Evolutionary conservation across 1,139 yeast species (phyloP), one percentile per base, ranked within the genome.

Genomic region (Pichia sp.): DNA sequence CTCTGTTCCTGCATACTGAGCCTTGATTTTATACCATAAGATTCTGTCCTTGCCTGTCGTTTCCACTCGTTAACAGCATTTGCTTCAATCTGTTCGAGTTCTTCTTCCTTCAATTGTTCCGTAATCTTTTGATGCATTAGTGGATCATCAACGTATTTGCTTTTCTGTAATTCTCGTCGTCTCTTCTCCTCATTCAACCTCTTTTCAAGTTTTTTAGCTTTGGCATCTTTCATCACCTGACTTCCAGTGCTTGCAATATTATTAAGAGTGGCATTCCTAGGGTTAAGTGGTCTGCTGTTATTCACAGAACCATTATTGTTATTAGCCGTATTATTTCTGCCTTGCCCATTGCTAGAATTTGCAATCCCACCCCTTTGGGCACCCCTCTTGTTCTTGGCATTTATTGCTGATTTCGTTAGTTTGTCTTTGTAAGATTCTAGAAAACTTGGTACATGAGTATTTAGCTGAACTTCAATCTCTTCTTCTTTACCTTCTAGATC

Each of bases 231-330:
- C 50, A 93, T 86, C 31, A 86, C 68, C 39, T 75, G 71, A 0
- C 96, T 87, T 0, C 97, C 96, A 44, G 79, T 74, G 72, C 77
- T 74, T 0, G 97, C 97, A 4, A 88, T 85, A 60, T 93, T 73
- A 51, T 76, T 78, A 67, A 91, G 68, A 0, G 95, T 80, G 19
- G 53, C 56, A 36, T 28, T 52, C 39, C 52, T 53, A 10, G 50
- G 46, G 18, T 51, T 46, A 9, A 39, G 7, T 10, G 39, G 23
- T 8, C 30, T 41, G 12, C 48, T 42, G 10, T 28, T 44, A 13
- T 26, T 25, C n/a, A 23, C 42, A 19, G 28, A 25, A 6, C 30
- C 21, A 23, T 25, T 39, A 7, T 19, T 19, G n/a, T 13, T 26
- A 9, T 22, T 41, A 12, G 23, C 26, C 18, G 18, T 41, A 10